A percentile compares a stretch with the other conserved stretches of the same genome.
Conservation (phyloP, 805 yeast species). For the Spathaspora arborariae region DNA sequence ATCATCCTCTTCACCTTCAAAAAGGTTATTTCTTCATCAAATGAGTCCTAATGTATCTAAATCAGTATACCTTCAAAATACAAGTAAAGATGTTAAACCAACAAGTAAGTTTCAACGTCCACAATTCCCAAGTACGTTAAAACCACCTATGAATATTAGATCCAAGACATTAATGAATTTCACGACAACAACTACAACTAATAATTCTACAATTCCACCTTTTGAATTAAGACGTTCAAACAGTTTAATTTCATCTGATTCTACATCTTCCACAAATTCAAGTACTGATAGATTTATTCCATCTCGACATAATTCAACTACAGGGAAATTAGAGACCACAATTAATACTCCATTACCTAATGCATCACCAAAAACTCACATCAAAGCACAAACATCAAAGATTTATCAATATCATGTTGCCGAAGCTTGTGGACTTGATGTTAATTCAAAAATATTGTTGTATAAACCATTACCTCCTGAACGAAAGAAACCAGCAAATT, state of each 20-base stretch:
- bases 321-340: conserved; percentile 35
- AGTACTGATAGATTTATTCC: conserved; percentile 42
- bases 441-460: conserved; percentile 77
- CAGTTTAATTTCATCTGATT: conserved; percentile 26
- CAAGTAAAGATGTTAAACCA: neutral
- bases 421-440: conserved; percentile 86
- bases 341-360: conserved; percentile 36
- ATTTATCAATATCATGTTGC: conserved; percentile 82
- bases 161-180: conserved; percentile 23
- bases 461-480: conserved; percentile 87
- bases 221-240: conserved; percentile 29
- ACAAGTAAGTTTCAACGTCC: conserved; percentile 9
- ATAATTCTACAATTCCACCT: conserved; percentile 17
- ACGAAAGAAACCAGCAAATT: conserved; percentile 31
- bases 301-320: conserved; percentile 36
- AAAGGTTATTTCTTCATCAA: conserved; percentile 25
- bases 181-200: conserved; percentile 14
- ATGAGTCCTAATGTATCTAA: conserved; percentile 36
- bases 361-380: conserved; percentile 52
- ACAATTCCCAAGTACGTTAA: conserved; percentile 13
- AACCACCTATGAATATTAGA: conserved; percentile 20
- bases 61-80: conserved; percentile 19
- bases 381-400: conserved; percentile 49
- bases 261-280: conserved; percentile 21
- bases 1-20: conserved; percentile 12